phyloP scores from a whole-genome alignment of 495 filamentous ascomycete genomes.

The Neurospora sublineolata region DNA sequence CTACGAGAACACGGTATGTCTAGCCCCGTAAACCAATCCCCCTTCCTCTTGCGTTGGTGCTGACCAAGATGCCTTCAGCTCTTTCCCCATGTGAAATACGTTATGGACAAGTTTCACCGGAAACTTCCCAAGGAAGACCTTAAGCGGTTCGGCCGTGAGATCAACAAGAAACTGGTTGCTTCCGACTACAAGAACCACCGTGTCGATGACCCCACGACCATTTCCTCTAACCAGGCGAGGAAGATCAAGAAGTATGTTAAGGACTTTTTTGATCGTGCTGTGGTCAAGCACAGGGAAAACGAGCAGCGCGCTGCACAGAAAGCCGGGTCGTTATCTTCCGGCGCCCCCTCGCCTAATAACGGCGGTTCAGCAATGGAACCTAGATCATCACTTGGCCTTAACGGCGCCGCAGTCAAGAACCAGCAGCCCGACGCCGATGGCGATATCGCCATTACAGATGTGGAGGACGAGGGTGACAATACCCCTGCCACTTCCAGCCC shows the following conservation, averaged over 20 bases:
- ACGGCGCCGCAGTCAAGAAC: constrained; percentile 8
- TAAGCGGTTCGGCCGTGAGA: constrained; percentile 78
- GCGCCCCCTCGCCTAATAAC: neutral
- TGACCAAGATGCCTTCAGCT: constrained; percentile 41
- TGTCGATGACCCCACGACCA: constrained; percentile 63
- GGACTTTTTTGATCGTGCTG: constrained; percentile 75
- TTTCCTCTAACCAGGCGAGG: constrained; percentile 66
- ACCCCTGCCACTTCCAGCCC: constrained; percentile 14
- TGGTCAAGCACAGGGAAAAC: constrained; percentile 57
- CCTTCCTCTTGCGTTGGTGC: constrained; percentile 1
- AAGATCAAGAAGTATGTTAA: constrained; percentile 73
- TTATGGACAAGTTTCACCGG: constrained; percentile 73
- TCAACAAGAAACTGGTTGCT: constrained; percentile 75
- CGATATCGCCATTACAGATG: constrained; percentile 17
- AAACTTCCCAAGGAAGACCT: constrained; percentile 79
- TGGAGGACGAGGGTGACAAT: constrained; percentile 38
- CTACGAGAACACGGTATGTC: constrained; percentile 77
- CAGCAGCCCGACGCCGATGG: constrained; percentile 20
- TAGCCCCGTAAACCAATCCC: neutral
- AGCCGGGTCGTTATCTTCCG: neutral
- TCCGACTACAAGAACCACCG: constrained; percentile 81
- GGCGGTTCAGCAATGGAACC: neutral
- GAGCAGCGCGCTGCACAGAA: constrained; percentile 40
- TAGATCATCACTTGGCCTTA: neutral
- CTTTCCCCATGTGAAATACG: constrained; percentile 69